A percentile compares a stretch with the other conserved stretches of the same genome.
Evolutionary conservation across 23 red algal genomes (phyloP).

Genomic region (Chondrus crispus): DNA sequence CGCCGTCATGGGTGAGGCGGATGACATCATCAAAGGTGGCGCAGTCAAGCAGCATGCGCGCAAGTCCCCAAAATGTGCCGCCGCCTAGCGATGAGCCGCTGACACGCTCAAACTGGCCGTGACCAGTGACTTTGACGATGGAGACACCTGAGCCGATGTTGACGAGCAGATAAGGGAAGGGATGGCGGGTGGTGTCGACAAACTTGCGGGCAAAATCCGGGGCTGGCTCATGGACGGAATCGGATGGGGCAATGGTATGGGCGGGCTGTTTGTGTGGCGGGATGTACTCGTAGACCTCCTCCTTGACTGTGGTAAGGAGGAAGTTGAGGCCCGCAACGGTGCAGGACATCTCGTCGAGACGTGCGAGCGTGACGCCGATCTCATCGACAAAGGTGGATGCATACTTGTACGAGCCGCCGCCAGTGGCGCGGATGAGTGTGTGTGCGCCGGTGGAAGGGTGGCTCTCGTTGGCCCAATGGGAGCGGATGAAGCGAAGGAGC

Average conservation of each 20-base stretch:
- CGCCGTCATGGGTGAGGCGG: constrained; percentile 74
- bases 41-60: constrained; percentile 90
- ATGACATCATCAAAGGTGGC: constrained; percentile 98
- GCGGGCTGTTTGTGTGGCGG: background rate
- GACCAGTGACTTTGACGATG: constrained; percentile 87
- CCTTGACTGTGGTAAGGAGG: constrained; percentile 77
- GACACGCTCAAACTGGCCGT: constrained; percentile 74
- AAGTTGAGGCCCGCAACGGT: constrained; percentile 92
- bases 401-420: constrained; percentile 97
- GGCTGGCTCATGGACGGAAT: background rate
- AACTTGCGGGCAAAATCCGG: constrained; percentile 22
- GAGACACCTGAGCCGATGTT: constrained; percentile 94
- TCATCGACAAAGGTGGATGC: constrained; percentile 60
- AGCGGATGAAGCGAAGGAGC: constrained; percentile 77
- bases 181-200: constrained; percentile 60
- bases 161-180: constrained; percentile 93
- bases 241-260: background rate
- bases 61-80: constrained; percentile 96
- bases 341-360: constrained; percentile 91
- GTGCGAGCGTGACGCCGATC: constrained; percentile 68
- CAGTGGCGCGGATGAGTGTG: constrained; percentile 73
- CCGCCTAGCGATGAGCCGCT: constrained; percentile 86
- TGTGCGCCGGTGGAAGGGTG: background rate
- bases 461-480: constrained; percentile 55
- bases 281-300: constrained; percentile 72